Base-by-base conservation (phyloP, 257 asterid species). In the Solanum piurae region DNA sequence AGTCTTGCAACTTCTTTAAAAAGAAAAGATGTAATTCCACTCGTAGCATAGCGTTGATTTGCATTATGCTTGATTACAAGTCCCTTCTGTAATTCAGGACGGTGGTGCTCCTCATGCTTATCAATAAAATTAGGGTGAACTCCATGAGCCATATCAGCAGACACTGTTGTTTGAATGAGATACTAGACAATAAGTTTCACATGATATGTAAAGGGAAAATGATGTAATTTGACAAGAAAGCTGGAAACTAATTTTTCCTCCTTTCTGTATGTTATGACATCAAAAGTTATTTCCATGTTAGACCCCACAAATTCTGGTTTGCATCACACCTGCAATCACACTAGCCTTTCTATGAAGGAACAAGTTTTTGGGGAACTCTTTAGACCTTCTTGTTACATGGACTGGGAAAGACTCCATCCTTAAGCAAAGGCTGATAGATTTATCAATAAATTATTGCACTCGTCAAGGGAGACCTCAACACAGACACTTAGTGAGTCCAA, bases 91-190 rank as follows among this genome's bases (percentile, higher is more conserved):
- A 97, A 91, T 92, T 96, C 79, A 3, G 99, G 99, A 20, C 96
- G 95, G 86, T 96, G 99, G 90, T 96, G 93, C 86, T 97, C 99
- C 91, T 97, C 99, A 88, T 97, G 98, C 92, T 95, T 95, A 88
- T 97, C 98, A 75, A 44, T 83, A 88, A 92, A 97, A 91, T 95
- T 95, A 87, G 99, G 99, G 91, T 96, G 99, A 89, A 96, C 99
- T 89, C 98, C 99, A 90, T 96, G 99, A 87, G 99, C 99, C 99
- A 97, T 97, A 95, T 97, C 99, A 86, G 99, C 99, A 87, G 99
- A 97, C 88, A 97, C 99, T 97, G 92, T 91, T 89, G 74, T 71
- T 89, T 62, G 87, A 40, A 86, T 55, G 88, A 79, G 58, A 86
- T 66, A 80, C 46, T 84, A 12, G 46, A 18, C 36, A 38, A 71